Evolutionary conservation across 2,329 filamentous ascomycete genomes (phyloP).

Genomic region (Aaosphaeria arxii): DNA sequence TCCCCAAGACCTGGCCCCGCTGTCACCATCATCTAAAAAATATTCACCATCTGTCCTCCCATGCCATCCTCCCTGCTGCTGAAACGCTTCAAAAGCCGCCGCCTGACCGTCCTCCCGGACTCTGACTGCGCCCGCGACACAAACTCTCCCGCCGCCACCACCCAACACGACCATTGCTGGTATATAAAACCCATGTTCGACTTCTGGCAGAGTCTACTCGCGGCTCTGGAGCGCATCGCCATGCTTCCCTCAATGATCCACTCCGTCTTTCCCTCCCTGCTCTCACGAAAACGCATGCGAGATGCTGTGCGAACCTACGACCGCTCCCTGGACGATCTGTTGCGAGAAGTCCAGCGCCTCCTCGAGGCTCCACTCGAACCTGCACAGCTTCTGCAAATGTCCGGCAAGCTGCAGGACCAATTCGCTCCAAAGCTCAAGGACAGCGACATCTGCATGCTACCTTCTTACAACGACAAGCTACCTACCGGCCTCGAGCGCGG

Average conservation of each 20-base stretch:
- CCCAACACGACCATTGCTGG: constrained; percentile 19
- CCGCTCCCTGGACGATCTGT: constrained; percentile 48
- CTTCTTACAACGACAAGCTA: constrained; percentile 61
- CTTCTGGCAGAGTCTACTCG: constrained; percentile 38
- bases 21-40: constrained; percentile 19
- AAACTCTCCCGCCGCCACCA: constrained; percentile 9
- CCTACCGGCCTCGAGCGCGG: constrained; percentile 59
- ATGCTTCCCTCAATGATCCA: constrained; percentile 41
- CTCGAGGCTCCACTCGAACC: constrained; percentile 45
- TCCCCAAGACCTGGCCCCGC: constrained; percentile 20
- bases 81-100: constrained; percentile 36
- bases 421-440: constrained; percentile 54
- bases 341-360: constrained; percentile 41
- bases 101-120: constrained; percentile 24
- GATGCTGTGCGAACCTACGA: constrained; percentile 40
- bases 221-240: constrained; percentile 36
- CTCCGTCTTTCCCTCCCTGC: constrained; percentile 33
- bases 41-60: constrained; percentile 20
- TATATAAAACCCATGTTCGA: constrained; percentile 38
- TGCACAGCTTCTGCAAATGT: constrained; percentile 43
- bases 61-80: constrained; percentile 22
- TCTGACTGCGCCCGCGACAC: constrained; percentile 22
- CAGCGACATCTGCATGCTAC: constrained; percentile 62
- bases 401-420: constrained; percentile 46
- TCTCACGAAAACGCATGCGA: constrained; percentile 29